phyloP scores from a whole-genome alignment of 2,329 filamentous ascomycete species.

The Phialocephala subalpina region DNA sequence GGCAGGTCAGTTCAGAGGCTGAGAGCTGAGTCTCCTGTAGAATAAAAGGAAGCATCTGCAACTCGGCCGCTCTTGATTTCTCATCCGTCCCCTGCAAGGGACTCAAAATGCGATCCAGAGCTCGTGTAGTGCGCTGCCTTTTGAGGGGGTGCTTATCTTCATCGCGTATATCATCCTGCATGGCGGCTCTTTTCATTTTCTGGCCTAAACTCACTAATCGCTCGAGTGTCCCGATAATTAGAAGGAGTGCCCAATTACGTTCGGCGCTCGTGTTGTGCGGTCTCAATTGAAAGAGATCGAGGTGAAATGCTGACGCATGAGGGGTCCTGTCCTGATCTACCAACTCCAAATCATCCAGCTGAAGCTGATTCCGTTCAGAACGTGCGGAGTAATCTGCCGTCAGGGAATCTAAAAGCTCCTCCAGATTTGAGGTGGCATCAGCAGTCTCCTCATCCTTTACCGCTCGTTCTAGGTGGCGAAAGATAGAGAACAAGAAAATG shows the following conservation, averaged over 20 bases:
- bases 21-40: slow-evolving; percentile 54
- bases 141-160: slow-evolving; percentile 39
- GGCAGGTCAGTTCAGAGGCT: slow-evolving; percentile 59
- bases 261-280: slow-evolving; percentile 62
- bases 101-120: slow-evolving; percentile 39
- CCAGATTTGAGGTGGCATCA: slow-evolving; percentile 54
- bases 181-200: slow-evolving; percentile 12
- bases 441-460: slow-evolving; percentile 49
- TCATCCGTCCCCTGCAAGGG: slow-evolving; percentile 37
- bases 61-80: slow-evolving; percentile 41
- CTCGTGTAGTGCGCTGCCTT: slow-evolving; percentile 37
- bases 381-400: slow-evolving; percentile 80
- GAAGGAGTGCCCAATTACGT: slow-evolving; percentile 66
- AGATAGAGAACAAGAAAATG: slow-evolving; percentile 71
- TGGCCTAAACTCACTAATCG: slow-evolving; percentile 36
- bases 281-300: slow-evolving; percentile 61
- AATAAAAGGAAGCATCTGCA: slow-evolving; percentile 62
- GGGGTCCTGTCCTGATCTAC: slow-evolving; percentile 46
- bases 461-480: slow-evolving; percentile 68
- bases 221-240: slow-evolving; percentile 66
- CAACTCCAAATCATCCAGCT: slow-evolving; percentile 75
- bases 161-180: slow-evolving; percentile 24
- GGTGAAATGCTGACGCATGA: slow-evolving; percentile 49
- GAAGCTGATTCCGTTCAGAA: slow-evolving; percentile 74
- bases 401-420: slow-evolving; percentile 74